Base-by-base conservation (phyloP, 108 stramenopile species). In the Cafeteria roenbergensis region DNA sequence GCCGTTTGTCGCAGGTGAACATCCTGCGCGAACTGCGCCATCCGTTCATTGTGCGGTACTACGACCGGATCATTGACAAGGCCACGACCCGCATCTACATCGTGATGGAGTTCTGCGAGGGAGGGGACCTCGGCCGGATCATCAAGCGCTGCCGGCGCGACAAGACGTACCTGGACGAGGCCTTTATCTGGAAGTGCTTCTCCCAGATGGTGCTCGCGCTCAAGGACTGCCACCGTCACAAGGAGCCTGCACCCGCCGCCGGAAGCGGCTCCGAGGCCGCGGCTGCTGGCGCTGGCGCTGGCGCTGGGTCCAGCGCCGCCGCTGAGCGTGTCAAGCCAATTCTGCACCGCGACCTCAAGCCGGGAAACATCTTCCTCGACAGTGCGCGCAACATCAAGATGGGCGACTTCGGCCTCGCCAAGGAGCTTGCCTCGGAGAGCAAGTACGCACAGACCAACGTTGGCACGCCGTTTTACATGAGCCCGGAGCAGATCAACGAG, bases 401-500 rank as follows among this genome's bases (percentile, higher is more conserved):
- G 30, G 81, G 74, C 27, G 84, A 84, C 66, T 84, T 84, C 57
- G 84, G 84, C 48, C 64, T 84, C 17, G 84, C 84, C 42, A 84
- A 81, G 73, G 79, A 81, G 38, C 54, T 83, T 6, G 57, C 38
- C 58, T 48, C 55, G 22, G 29, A 27, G 28, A 61, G 30, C 34
- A 68, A 66, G n/a, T 71, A 70, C 28, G 66, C 75, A 33, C 62
- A 59, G 31, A 79, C 72, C 32, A 75, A 65, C 50, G 80, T 81
- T 3, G 84, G 84, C 34, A 85, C 84, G 3, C 84, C 84, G 21
- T 83, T 77, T 65, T 85, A 85, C 74, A 85, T 82, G 73, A 68
- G 75, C 17, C 84, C 84, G 56, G 56, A 68, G 69, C 76, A 79
- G 72, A 72, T 80, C 48, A 85, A 82, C 72, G 74, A 81, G 51